phyloP scores from a whole-genome alignment of 225 moss, liverwort and hornwort species.

The Neckera pumila region DNA sequence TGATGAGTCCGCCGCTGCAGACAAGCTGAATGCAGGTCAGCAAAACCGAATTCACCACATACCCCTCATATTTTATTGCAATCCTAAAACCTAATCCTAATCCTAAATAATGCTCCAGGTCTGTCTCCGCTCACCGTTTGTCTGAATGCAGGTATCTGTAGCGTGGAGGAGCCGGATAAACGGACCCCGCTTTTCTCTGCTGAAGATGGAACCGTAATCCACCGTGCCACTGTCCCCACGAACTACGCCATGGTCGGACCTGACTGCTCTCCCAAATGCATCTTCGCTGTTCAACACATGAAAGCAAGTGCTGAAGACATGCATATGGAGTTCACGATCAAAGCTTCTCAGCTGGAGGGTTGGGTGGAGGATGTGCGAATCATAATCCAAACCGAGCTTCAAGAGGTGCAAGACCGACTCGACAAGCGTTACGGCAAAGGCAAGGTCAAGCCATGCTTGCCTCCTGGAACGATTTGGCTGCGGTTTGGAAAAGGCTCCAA shows the following conservation, averaged over 20 bases:
- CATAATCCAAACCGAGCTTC: conserved; percentile 27
- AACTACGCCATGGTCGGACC: conserved; percentile 17
- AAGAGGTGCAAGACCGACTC: conserved; percentile 5
- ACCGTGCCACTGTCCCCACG: conserved; percentile 16
- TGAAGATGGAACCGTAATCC: not conserved
- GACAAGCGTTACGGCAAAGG: conserved; percentile 24
- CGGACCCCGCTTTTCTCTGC: conserved; percentile 2
- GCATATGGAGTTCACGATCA: conserved; percentile 12
- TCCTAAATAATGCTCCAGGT: not conserved
- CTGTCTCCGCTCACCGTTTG: not conserved
- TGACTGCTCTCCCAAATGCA: conserved; percentile 31
- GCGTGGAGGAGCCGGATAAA: not conserved
- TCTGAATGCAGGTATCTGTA: not conserved
- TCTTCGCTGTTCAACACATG: not conserved
- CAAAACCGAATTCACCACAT: not conserved
- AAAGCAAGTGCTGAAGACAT: not conserved
- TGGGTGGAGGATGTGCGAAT: conserved; percentile 44
- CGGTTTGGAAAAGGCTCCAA: conserved; percentile 21
- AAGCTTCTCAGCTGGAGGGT: conserved; percentile 6
- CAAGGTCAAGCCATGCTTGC: conserved; percentile 33
- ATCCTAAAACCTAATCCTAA: not conserved
- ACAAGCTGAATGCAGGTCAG: conserved; percentile 19
- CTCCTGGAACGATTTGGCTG: conserved; percentile 30
- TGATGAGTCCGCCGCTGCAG: conserved; percentile 22
- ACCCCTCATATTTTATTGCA: not conserved